Evolutionary conservation across 2,329 filamentous ascomycete genomes (phyloP), one percentile per base, ranked within the genome.

Genomic region (Fusarium sp.): DNA sequence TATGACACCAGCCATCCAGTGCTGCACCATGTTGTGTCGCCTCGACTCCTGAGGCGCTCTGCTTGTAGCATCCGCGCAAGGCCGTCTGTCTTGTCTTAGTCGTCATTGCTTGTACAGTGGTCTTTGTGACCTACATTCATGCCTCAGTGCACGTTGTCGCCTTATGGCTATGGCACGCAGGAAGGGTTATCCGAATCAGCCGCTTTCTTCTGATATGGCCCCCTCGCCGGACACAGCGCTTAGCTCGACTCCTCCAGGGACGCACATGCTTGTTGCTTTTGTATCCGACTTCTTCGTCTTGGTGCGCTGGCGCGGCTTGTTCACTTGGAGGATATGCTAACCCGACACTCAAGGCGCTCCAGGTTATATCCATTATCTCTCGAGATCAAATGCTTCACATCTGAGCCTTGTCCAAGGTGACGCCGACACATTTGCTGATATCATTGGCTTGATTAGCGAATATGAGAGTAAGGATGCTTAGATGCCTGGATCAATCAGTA

Each of bases 381-480:
- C 82, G 15, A 83, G 79, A 61, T 77, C 80, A 19, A 81, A 78
- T 48, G 48, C 75, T n/a, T 79, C 81, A 22, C 83, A 80, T 56
- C 76, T 88, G 40, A 80, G 77, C 51, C 79, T 89, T 43, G 79
- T 89, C 45, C 83, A 86, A 54, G 84, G 83, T 35, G 85, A 88
- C 58, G 73, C 76, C 56, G 92, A 94, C 74, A 90, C 87, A 13
- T 91, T 97, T 73, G 86, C 88, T 14, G 90, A 92, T 70, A 88
- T 96, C 55, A 80, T 96, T 46, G 83, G 87, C 40, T 84, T 94
- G 65, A 87, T 97, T 61, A 86, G 86, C 75, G 90, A 94, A 71
- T 97, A 97, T 79, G 92, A 94, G 81, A 84, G 86, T 86, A 76
- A 61, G 75, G 55, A 8, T 41, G 11, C 40, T 44, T 46, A 44